Conservation (phyloP, 805 yeast genomes). For the Suhomyces vadensis region DNA sequence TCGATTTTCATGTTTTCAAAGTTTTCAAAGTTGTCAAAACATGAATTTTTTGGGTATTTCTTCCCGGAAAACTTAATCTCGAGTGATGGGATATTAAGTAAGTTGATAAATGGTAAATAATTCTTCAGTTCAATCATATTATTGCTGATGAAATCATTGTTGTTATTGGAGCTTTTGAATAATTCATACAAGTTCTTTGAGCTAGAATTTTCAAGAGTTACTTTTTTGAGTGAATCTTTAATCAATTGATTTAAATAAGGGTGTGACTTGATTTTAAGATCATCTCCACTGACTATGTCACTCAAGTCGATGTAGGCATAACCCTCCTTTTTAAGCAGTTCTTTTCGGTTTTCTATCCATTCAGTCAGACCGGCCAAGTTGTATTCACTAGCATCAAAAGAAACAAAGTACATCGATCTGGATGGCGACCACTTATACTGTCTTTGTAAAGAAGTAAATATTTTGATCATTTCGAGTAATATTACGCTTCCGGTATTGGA, state of each 20-base stretch:
- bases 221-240: conserved; percentile 38
- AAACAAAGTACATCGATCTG: conserved; percentile 76
- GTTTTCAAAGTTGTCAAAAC: conserved; percentile 64
- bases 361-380: conserved; percentile 85
- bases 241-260: conserved; percentile 61
- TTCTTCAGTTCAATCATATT: conserved; percentile 52
- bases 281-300: conserved; percentile 58
- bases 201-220: conserved; percentile 12
- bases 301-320: conserved; percentile 73
- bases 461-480: conserved; percentile 66
- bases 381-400: conserved; percentile 81
- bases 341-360: conserved; percentile 60
- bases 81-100: conserved; percentile 68
- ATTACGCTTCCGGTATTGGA: conserved; percentile 76
- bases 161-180: conserved; percentile 24
- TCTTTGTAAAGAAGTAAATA: conserved; percentile 63
- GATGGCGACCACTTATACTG: conserved; percentile 79
- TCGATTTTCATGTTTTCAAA: conserved; percentile 52
- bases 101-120: conserved; percentile 64
- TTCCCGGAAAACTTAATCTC: conserved; percentile 52
- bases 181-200: conserved; percentile 28
- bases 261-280: conserved; percentile 58
- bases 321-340: conserved; percentile 57
- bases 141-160: conserved; percentile 28
- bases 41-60: conserved; percentile 52